Evolutionary conservation across 179 eudicot genomes (phyloP).

Genomic region (Camellia oleifera): DNA sequence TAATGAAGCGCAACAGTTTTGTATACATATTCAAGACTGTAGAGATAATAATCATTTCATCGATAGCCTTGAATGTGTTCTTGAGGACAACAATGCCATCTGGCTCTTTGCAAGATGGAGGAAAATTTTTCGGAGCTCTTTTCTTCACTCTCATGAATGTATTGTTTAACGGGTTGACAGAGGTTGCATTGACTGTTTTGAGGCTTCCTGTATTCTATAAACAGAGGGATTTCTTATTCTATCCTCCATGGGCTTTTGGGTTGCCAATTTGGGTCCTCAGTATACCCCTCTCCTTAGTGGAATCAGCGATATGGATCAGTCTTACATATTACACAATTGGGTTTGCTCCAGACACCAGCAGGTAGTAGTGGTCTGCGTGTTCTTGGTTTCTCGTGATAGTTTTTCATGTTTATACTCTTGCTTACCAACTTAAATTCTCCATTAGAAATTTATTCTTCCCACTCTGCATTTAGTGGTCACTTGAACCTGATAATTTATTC

Average conservation of each 20-base stretch:
- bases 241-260: constrained; percentile 82
- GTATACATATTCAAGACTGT: constrained; percentile 64
- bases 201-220: constrained; percentile 72
- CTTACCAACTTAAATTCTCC: neutral
- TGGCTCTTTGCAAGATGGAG: constrained; percentile 53
- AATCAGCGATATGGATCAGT: constrained; percentile 62
- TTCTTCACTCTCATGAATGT: constrained; percentile 70
- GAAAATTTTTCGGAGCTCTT: constrained; percentile 66
- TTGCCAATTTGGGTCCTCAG: constrained; percentile 76
- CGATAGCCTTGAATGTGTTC: constrained; percentile 58
- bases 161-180: constrained; percentile 79
- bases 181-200: constrained; percentile 58
- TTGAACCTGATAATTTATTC: neutral
- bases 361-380: constrained; percentile 31
- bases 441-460: neutral
- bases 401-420: no score
- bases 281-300: constrained; percentile 63
- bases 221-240: constrained; percentile 68
- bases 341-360: constrained; percentile 62
- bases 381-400: neutral
- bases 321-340: constrained; percentile 88
- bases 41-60: constrained; percentile 64
- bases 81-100: constrained; percentile 61
- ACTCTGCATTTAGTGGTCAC: neutral
- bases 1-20: constrained; percentile 67